Conservation (phyloP, 805 yeast species). For the Wickerhamomyces bovis region DNA sequence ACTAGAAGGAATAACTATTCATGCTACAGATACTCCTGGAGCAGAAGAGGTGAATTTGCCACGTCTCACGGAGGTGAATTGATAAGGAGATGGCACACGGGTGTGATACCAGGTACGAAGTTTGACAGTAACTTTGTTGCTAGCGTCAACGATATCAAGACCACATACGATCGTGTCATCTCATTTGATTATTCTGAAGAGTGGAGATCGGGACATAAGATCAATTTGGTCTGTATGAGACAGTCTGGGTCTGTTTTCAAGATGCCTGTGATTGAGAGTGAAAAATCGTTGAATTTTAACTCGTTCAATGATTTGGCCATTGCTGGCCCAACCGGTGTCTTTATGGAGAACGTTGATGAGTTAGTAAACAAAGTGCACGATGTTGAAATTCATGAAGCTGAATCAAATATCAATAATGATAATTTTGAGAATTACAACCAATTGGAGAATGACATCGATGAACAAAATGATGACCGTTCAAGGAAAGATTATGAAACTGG, state of each 20-base stretch:
- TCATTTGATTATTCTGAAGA: slow-evolving; percentile 63
- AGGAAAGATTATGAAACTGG: neutral
- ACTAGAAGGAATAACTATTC: slow-evolving; percentile 54
- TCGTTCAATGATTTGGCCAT: slow-evolving; percentile 61
- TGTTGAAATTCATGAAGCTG: slow-evolving; percentile 3
- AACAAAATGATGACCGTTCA: slow-evolving; percentile 9
- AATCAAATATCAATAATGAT: slow-evolving; percentile 6
- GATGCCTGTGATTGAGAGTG: slow-evolving; percentile 68
- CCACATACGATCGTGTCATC: slow-evolving; percentile 75
- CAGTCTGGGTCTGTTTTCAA: slow-evolving; percentile 84
- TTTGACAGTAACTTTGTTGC: slow-evolving; percentile 67
- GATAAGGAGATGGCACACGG: slow-evolving; percentile 77
- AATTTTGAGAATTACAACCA: slow-evolving; percentile 27
- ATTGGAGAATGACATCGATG: slow-evolving; percentile 10
- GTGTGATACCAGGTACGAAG: slow-evolving; percentile 40
- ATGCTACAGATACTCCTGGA: slow-evolving; percentile 63
- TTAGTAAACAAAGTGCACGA: slow-evolving; percentile 18
- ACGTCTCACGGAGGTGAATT: slow-evolving; percentile 74
- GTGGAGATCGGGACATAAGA: slow-evolving; percentile 39
- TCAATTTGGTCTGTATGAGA: slow-evolving; percentile 78
- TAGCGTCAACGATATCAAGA: slow-evolving; percentile 64
- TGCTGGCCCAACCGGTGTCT: slow-evolving; percentile 52
- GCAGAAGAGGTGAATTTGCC: slow-evolving; percentile 65
- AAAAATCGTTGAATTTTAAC: slow-evolving; percentile 56
- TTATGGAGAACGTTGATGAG: slow-evolving; percentile 29